phyloP scores from a whole-genome alignment of 306 rosid genomes.

The Carpinus fangiana region DNA sequence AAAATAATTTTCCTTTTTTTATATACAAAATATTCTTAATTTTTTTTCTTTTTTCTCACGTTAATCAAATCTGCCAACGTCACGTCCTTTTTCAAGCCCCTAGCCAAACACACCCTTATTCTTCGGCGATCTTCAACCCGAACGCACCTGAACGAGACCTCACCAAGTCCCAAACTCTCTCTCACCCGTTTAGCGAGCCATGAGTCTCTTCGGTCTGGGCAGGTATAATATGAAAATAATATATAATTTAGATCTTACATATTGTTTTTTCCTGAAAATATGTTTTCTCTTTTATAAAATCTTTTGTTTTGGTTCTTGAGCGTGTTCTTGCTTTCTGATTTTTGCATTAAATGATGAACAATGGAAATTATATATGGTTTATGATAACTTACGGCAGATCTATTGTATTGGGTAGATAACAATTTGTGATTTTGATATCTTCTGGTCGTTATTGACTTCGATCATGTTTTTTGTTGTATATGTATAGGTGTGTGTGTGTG shows the following conservation, averaged over 20 bases:
- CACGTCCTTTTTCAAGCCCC: too few species aligned
- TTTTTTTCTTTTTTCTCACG: too few species aligned
- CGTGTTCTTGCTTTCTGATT: background rate
- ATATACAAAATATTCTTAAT: too few species aligned
- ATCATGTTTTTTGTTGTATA: background rate
- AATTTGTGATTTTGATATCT: background rate
- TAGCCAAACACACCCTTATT: background rate
- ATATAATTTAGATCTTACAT: slow-evolving; percentile 4
- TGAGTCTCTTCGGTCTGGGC: slow-evolving; percentile 99
- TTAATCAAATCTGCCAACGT: too few species aligned
- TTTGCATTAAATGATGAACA: background rate
- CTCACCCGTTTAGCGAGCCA: slow-evolving; percentile 40
- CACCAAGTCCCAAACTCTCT: slow-evolving; percentile 18
- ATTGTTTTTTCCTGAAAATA: slow-evolving; percentile 6
- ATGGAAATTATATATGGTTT: background rate
- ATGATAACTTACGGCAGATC: background rate
- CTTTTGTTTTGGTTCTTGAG: background rate
- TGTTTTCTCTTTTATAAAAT: background rate
- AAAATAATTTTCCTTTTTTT: too few species aligned
- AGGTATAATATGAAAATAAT: slow-evolving; percentile 44
- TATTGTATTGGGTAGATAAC: background rate
- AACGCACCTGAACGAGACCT: slow-evolving; percentile 7
- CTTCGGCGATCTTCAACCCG: slow-evolving; percentile 4
- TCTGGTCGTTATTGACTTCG: background rate
- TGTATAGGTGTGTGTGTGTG: background rate